Conservation (phyloP, 495 filamentous ascomycete species). For the Stereocaulon alpinum region DNA sequence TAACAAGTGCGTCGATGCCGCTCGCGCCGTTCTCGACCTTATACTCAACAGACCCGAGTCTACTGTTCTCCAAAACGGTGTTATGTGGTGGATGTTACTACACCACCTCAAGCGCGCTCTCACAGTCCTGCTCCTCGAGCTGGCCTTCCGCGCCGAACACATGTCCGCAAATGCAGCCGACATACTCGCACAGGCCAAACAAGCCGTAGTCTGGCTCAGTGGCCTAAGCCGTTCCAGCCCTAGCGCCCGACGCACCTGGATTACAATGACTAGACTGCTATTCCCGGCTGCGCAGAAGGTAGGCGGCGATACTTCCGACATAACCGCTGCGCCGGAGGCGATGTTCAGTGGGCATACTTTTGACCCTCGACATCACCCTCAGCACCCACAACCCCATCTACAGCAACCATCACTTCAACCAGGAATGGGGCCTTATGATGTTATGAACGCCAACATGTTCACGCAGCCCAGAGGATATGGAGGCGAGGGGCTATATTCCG, state of each 20-base stretch:
- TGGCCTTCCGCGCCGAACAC: slow-evolving; percentile 43
- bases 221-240: slow-evolving; percentile 37
- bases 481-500: background rate
- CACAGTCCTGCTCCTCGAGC: slow-evolving; percentile 48
- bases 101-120: slow-evolving; percentile 55
- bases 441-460: background rate
- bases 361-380: no score
- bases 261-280: slow-evolving; percentile 13
- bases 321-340: background rate
- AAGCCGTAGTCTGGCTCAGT: slow-evolving; percentile 43
- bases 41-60: slow-evolving; percentile 38
- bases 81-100: slow-evolving; percentile 54
- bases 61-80: slow-evolving; percentile 37
- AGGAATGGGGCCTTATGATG: background rate
- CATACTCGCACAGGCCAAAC: slow-evolving; percentile 44
- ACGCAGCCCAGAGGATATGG: background rate
- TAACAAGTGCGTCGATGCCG: slow-evolving; percentile 47
- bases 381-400: background rate
- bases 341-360: background rate
- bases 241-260: slow-evolving; percentile 40
- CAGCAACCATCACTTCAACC: background rate
- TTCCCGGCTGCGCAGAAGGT: slow-evolving; percentile 11
- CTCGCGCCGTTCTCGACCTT: slow-evolving; percentile 42
- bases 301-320: slow-evolving; percentile 15
- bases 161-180: slow-evolving; percentile 42